These are phyloP conservation scores for Taphrina confusa DNA, from an alignment of 1,139 yeast species.

Conservation along the genomic window DNA sequence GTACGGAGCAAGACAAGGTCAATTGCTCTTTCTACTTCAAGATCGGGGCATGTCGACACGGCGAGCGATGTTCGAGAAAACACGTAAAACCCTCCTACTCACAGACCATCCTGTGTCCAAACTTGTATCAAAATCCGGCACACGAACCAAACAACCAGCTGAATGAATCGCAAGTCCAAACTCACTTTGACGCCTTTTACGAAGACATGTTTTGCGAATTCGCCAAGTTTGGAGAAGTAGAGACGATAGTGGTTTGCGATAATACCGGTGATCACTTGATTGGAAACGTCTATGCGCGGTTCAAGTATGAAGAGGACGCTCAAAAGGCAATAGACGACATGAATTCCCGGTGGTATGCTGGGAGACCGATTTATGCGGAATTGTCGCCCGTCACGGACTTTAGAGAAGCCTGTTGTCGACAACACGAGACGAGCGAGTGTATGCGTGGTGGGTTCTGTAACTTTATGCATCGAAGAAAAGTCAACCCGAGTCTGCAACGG, in stretches of 20 bases:
- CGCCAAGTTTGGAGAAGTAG: constrained; percentile 61
- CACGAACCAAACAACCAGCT: constrained; percentile 42
- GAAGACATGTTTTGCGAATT: constrained; percentile 73
- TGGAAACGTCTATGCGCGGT: constrained; percentile 81
- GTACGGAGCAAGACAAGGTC: constrained; percentile 51
- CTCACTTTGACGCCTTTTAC: constrained; percentile 64
- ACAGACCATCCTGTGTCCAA: constrained; percentile 65
- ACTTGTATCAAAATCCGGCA: constrained; percentile 68
- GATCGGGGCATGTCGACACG: constrained; percentile 93
- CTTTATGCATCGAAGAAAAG: constrained; percentile 75
- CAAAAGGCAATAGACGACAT: constrained; percentile 59
- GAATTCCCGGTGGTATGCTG: constrained; percentile 80
- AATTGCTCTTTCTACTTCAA: constrained; percentile 65
- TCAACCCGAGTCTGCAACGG: constrained; percentile 52
- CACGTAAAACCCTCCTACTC: constrained; percentile 74
- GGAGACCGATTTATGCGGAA: constrained; percentile 78
- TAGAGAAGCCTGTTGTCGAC: constrained; percentile 72
- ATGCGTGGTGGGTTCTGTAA: constrained; percentile 80
- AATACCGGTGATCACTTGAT: constrained; percentile 77
- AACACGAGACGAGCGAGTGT: constrained; percentile 65
- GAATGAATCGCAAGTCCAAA: constrained; percentile 52
- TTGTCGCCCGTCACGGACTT: constrained; percentile 73
- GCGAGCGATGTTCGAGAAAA: constrained; percentile 78
- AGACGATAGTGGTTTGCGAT: constrained; percentile 73
- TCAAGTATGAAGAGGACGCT: constrained; percentile 60